Percentiles rank a stretch among this genome's conserved stretches.
These are phyloP conservation scores for Sporothrix brunneoviolacea DNA, from an alignment of 2,329 filamentous ascomycete species.

Conservation along the genomic window DNA sequence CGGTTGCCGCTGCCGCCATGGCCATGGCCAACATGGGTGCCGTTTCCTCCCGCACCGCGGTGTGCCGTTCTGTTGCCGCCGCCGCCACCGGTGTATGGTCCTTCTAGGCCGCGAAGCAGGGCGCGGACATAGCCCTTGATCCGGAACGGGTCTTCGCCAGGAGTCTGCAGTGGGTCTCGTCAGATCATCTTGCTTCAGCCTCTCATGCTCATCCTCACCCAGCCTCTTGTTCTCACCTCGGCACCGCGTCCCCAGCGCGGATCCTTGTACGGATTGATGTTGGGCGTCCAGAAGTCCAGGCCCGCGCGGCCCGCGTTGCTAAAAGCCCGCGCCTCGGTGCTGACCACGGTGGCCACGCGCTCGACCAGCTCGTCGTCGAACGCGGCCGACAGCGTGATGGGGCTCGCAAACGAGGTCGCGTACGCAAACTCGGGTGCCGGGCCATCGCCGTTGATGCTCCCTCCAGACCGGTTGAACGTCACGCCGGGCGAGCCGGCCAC, in stretches of 20 bases:
- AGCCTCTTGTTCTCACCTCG: constrained; percentile 24
- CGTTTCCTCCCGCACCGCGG: too few relatives aligned
- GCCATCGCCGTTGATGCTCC: constrained; percentile 17
- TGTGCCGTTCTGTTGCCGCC: constrained; percentile 14
- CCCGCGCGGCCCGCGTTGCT: constrained; percentile 26
- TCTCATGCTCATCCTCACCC: constrained; percentile 26
- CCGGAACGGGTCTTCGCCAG: too few relatives aligned
- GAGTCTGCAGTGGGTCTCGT: too few relatives aligned
- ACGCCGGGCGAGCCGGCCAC: too few relatives aligned
- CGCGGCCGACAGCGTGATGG: constrained; percentile 27
- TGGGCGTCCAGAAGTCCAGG: constrained; percentile 57
- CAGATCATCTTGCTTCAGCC: too few relatives aligned
- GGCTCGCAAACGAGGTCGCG: constrained; percentile 29
- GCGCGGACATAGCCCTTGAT: constrained; percentile 21
- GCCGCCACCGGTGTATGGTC: constrained; percentile 2
- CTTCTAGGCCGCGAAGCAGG: constrained; percentile 22
- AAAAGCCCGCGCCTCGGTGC: constrained; percentile 28
- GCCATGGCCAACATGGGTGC: too few relatives aligned
- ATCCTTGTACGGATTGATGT: constrained; percentile 59
- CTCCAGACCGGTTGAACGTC: too few relatives aligned
- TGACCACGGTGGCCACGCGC: constrained; percentile 19
- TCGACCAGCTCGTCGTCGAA: constrained; percentile 28
- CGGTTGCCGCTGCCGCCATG: not conserved
- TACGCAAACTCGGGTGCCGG: constrained; percentile 19
- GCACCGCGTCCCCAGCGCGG: constrained; percentile 56